A percentile compares a stretch with the other conserved stretches of the same genome.
Conservation (phyloP, 495 filamentous ascomycete genomes). For the Hyaloscypha variabilis region DNA sequence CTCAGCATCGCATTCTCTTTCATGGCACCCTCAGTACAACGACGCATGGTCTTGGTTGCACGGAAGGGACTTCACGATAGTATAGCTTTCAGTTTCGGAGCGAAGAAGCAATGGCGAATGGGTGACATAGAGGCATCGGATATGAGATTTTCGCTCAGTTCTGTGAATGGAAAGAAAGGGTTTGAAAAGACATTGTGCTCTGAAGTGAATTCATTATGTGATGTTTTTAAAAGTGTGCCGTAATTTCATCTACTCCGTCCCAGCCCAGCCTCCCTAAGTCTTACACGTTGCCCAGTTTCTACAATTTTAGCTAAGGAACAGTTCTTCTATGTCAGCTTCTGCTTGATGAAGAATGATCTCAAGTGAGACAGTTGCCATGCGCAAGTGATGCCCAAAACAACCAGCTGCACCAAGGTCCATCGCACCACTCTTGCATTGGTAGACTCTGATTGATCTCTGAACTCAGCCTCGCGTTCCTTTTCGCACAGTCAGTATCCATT, state of each 20-base stretch:
- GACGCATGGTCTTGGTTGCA: constrained; percentile 27
- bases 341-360: constrained; percentile 98
- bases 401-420: constrained; percentile 86
- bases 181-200: constrained; percentile 9
- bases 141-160: constrained; percentile 29
- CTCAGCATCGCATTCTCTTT: constrained; percentile 31
- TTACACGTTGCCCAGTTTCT: constrained; percentile 2
- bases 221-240: neutral
- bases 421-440: constrained; percentile 92
- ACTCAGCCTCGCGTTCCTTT: constrained; percentile 96
- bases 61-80: constrained; percentile 30
- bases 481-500: neutral
- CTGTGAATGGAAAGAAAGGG: constrained; percentile 25
- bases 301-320: neutral
- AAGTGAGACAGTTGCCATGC: constrained; percentile 97
- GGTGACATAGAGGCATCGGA: constrained; percentile 32
- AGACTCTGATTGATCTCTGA: constrained; percentile 93
- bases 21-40: constrained; percentile 27
- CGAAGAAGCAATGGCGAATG: constrained; percentile 33
- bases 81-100: constrained; percentile 30
- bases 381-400: constrained; percentile 87
- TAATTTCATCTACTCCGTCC: constrained; percentile 11
- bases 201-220: constrained; percentile 25
- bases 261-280: neutral
- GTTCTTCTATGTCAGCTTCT: constrained; percentile 80